Conservation (phyloP, 129 eudicot genomes). For the Flaveria ramosissima region DNA sequence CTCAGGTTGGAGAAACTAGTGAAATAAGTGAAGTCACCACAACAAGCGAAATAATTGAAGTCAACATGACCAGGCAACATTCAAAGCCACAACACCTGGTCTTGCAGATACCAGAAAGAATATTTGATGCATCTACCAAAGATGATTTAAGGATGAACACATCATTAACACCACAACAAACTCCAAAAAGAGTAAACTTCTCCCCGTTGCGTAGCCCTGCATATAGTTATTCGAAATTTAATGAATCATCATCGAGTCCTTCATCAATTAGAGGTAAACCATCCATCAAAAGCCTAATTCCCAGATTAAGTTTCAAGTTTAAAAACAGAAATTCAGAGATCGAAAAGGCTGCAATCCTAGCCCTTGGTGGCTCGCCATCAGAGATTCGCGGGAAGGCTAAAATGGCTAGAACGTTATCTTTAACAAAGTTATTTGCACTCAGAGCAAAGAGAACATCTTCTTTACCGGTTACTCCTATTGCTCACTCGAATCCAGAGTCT, state of each 20-base stretch:
- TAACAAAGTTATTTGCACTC: conserved; percentile 54
- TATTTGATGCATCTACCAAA: conserved; percentile 38
- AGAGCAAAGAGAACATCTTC: conserved; percentile 62
- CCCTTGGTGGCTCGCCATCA: conserved; percentile 73
- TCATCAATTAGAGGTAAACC: conserved; percentile 51
- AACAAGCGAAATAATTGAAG: conserved; percentile 62
- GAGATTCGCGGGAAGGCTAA: conserved; percentile 42
- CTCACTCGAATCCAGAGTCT: conserved; percentile 93
- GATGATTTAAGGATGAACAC: conserved; percentile 58
- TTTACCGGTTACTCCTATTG: conserved; percentile 71
- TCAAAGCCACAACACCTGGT: conserved; percentile 34
- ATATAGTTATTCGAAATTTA: conserved; percentile 42
- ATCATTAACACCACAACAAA: conserved; percentile 56
- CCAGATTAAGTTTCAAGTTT: conserved; percentile 77
- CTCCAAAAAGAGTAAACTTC: conserved; percentile 74
- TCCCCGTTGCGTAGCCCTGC: conserved; percentile 63
- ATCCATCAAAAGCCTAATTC: conserved; percentile 64
- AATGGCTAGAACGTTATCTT: conserved; percentile 57
- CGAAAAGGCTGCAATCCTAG: conserved; percentile 75
- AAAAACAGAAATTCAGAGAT: conserved; percentile 66
- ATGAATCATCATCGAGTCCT: conserved; percentile 52
- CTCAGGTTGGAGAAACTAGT: conserved; percentile 54
- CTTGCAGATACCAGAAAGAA: conserved; percentile 51
- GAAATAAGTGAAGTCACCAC: conserved; percentile 68
- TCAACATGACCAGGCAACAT: conserved; percentile 32